phyloP scores from a whole-genome alignment of 2,329 filamentous ascomycete genomes.

The Setomelanomma holmii region DNA sequence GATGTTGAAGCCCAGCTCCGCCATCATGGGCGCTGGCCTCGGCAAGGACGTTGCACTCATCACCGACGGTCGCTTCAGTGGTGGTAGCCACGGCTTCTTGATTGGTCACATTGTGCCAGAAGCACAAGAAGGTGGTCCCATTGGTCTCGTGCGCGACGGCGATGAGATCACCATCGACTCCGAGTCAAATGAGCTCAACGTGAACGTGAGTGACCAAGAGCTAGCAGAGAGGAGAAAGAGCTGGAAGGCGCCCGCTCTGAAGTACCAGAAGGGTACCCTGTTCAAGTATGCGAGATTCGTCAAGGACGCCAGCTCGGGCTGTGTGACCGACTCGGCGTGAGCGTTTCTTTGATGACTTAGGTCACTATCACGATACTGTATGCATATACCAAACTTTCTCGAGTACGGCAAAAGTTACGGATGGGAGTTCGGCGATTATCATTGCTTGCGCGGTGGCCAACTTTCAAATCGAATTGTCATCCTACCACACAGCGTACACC shows the following conservation, averaged over 20 bases:
- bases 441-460: not conserved
- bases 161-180: slow-evolving; percentile 85
- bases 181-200: slow-evolving; percentile 70
- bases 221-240: slow-evolving; percentile 58
- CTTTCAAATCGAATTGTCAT: not conserved
- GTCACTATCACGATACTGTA: slow-evolving; percentile 1
- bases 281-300: slow-evolving; percentile 66
- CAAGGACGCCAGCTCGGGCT: slow-evolving; percentile 65
- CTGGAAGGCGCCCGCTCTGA: slow-evolving; percentile 61
- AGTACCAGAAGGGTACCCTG: slow-evolving; percentile 65
- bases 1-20: slow-evolving; percentile 75
- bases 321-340: slow-evolving; percentile 61
- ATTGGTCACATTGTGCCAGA: slow-evolving; percentile 90
- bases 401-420: slow-evolving; percentile 8
- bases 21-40: slow-evolving; percentile 76
- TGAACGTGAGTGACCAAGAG: slow-evolving; percentile 71
- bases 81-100: slow-evolving; percentile 84
- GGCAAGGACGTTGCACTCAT: slow-evolving; percentile 77
- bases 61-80: slow-evolving; percentile 78
- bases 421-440: slow-evolving; percentile 9
- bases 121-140: slow-evolving; percentile 84
- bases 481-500: not conserved
- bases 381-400: slow-evolving; percentile 4
- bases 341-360: not conserved
- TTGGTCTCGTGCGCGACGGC: slow-evolving; percentile 81